These are phyloP conservation scores for Gracilaria vermiculophylla DNA, from an alignment of 23 red algal species.

Conservation along the genomic window DNA sequence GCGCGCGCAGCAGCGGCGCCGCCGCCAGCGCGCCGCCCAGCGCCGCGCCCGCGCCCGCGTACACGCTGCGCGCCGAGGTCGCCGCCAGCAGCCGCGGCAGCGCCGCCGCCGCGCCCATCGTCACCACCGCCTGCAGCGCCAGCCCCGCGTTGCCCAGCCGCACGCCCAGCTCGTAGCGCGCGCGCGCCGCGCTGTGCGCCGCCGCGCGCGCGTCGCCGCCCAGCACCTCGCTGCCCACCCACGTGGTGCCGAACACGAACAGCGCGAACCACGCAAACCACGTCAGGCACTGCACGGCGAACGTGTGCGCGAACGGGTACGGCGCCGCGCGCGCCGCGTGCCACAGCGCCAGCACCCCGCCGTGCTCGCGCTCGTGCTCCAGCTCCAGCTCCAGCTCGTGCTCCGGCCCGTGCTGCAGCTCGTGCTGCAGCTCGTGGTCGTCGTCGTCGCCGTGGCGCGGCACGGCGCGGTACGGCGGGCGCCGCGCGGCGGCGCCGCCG, in stretches of 20 bases:
- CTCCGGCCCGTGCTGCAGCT: not conserved
- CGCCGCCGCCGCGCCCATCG: conserved; percentile 35
- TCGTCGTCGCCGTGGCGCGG: no score
- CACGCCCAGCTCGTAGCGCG: conserved; percentile 72
- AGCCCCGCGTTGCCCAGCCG: conserved; percentile 77
- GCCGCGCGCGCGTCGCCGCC: conserved; percentile 45
- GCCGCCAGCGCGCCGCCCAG: conserved; percentile 37
- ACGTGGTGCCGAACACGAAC: conserved; percentile 83
- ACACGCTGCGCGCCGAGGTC: conserved; percentile 2
- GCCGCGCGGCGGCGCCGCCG: conserved; percentile 41
- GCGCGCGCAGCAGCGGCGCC: not conserved
- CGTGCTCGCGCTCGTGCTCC: no score
- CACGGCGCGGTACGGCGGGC: no score
- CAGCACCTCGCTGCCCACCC: conserved; percentile 79
- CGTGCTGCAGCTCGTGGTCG: no score
- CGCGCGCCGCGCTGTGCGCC: conserved; percentile 4
- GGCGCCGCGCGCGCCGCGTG: conserved; percentile 37
- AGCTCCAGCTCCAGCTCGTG: not conserved
- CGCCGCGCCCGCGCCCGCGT: conserved; percentile 42
- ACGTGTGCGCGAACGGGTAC: conserved; percentile 73
- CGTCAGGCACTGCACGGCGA: conserved; percentile 73
- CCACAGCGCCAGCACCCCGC: conserved; percentile 10
- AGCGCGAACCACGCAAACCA: conserved; percentile 86
- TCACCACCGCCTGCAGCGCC: conserved; percentile 63
- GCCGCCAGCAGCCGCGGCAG: conserved; percentile 48